Evolutionary conservation across 192 early-diverging fungal species (phyloP).

Genomic region (Cetraspora pellucida): DNA sequence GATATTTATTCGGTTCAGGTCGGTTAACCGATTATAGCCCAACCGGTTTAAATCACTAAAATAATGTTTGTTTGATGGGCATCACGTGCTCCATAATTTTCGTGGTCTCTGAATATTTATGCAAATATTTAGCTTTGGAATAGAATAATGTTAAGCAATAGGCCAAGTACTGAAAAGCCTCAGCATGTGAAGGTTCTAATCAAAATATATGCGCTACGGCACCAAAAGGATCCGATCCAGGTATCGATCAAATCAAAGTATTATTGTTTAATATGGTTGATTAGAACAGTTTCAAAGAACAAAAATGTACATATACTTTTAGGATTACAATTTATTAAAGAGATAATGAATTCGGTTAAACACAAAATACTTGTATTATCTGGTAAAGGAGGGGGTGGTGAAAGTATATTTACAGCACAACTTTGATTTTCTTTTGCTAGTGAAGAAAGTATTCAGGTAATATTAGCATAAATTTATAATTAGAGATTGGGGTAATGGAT

Average conservation of each 20-base stretch:
- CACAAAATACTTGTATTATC: slow-evolving; percentile 95
- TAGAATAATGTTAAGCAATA: not conserved
- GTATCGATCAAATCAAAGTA: slow-evolving; percentile 29
- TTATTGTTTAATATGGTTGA: not conserved
- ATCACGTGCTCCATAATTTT: too few species aligned
- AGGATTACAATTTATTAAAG: slow-evolving; percentile 65
- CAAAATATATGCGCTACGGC: slow-evolving; percentile 74
- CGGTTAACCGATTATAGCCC: too few species aligned
- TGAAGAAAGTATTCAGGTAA: slow-evolving; percentile 47
- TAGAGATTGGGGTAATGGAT: slow-evolving; percentile 85
- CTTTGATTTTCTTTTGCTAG: slow-evolving; percentile 82
- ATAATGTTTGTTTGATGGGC: too few species aligned
- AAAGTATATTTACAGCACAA: slow-evolving; percentile 89
- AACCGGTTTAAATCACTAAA: too few species aligned
- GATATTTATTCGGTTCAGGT: too few species aligned
- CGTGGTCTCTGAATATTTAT: too few species aligned
- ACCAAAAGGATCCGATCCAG: slow-evolving; percentile 81
- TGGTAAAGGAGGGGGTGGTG: slow-evolving; percentile 98
- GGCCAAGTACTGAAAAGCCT: slow-evolving; percentile 70
- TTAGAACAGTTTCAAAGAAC: not conserved
- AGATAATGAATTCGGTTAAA: slow-evolving; percentile 64
- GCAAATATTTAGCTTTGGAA: too few species aligned
- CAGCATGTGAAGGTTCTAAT: slow-evolving; percentile 81
- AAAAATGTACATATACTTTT: not conserved
- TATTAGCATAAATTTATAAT: not conserved